Conservation (phyloP, 2,329 filamentous ascomycete genomes). For the Fusarium humuli region DNA sequence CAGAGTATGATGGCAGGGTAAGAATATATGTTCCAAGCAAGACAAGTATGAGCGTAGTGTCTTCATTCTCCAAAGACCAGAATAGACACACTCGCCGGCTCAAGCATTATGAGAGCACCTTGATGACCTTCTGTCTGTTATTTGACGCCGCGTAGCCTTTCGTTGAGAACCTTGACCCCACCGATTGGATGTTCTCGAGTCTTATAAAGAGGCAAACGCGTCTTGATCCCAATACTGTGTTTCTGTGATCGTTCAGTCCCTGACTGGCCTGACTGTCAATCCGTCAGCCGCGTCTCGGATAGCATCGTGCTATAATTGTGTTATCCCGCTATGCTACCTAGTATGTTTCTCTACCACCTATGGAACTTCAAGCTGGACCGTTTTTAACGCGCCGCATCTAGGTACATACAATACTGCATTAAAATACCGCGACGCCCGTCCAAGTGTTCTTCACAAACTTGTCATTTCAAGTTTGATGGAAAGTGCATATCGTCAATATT, state of each 20-base stretch:
- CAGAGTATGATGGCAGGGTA: not conserved
- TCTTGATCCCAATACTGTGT: not conserved
- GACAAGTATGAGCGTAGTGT: not conserved
- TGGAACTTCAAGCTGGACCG: not conserved
- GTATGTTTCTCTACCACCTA: not conserved
- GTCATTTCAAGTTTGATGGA: not conserved
- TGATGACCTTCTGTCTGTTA: constrained; percentile 23
- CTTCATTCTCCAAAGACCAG: not conserved
- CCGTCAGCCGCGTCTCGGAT: not conserved
- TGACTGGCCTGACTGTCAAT: not conserved
- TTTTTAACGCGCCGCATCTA: not conserved
- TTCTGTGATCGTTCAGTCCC: not conserved
- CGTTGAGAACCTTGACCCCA: constrained; percentile 14
- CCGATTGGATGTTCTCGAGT: not conserved
- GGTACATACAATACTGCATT: not conserved
- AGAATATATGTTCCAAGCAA: not conserved
- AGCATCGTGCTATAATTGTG: not conserved
- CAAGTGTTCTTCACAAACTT: not conserved
- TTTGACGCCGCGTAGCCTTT: constrained; percentile 11
- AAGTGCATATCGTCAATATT: not conserved
- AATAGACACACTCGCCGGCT: not conserved
- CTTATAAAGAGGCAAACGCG: constrained; percentile 19
- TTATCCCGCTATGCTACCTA: not conserved
- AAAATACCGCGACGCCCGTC: not conserved
- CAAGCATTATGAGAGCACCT: constrained; percentile 4